Base-by-base conservation (phyloP, 1,139 yeast genomes). In the Magnusiomyces fungicola region DNA sequence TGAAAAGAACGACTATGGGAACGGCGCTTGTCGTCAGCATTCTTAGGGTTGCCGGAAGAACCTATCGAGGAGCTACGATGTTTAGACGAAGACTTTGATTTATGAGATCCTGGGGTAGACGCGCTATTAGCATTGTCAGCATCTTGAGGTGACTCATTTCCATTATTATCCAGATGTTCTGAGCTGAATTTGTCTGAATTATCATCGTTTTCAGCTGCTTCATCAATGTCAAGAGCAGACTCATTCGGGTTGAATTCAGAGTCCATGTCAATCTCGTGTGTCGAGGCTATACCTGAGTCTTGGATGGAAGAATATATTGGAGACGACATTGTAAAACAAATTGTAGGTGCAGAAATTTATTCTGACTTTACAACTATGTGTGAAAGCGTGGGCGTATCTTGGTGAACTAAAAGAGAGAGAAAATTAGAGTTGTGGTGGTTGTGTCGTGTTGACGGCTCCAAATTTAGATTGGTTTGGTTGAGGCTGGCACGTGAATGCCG, bases 201-300 rank as follows among this genome's bases (percentile, higher is more conserved):
- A 22, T 34, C 39, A 16, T 19, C 18, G 39, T 34, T 34, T 34
- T 34, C 80, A 0, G 87, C 94, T 0, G 88, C 71, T 12, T 88
- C 94, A 61, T 94, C 92, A 47, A 92, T 80, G 62, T 92, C 97
- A 59, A 87, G 75, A 0, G 95, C 95, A 0, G 87, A 87, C 57
- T 70, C 79, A 2, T 66, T 64, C 0, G 87, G 71, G 61, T 94
- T 94, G 42, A 84, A 67, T 29, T 94, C n/a, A n/a, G n/a, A n/a
- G n/a, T n/a, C n/a, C n/a, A n/a, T n/a, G n/a, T n/a, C n/a, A n/a
- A n/a, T n/a, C n/a, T n/a, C n/a, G n/a, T n/a, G n/a, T n/a, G n/a
- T n/a, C n/a, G n/a, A n/a, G n/a, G n/a, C n/a, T n/a, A n/a, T n/a
- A n/a, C n/a, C n/a, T n/a, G n/a, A n/a, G n/a, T n/a, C n/a, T n/a